Evolutionary conservation across 352 stramenopile genomes (phyloP).

Genomic region (Pythium apleroticum): DNA sequence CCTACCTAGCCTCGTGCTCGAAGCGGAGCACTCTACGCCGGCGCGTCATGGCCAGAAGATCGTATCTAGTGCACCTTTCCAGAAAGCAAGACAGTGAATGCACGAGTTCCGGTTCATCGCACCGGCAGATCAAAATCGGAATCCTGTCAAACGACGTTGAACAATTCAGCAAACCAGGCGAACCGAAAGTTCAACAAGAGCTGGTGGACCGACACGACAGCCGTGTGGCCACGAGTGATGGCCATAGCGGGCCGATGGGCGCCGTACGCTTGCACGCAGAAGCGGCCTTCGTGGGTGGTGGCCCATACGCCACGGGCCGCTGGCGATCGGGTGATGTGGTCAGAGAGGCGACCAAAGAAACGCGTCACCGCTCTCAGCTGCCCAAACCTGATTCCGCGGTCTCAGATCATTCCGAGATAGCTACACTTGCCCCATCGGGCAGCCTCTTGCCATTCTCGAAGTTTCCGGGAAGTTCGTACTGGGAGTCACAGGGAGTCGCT

Average conservation of each 20-base stretch:
- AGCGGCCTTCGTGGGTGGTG: not conserved
- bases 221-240: not conserved
- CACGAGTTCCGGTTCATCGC: not conserved
- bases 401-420: not conserved
- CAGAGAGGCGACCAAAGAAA: not conserved
- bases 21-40: not conserved
- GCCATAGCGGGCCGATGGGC: not conserved
- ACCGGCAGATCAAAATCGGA: not conserved
- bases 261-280: not conserved
- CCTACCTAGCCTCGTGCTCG: too few relatives aligned
- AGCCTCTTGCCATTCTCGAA: too few relatives aligned
- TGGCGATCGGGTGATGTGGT: not conserved
- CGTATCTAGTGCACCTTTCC: not conserved
- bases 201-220: not conserved
- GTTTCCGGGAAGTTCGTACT: too few relatives aligned
- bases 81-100: not conserved
- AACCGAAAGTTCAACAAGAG: not conserved
- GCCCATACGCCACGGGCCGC: not conserved
- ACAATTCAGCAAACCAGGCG: not conserved
- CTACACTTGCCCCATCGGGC: not conserved
- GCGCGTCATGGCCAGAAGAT: not conserved
- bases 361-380: not conserved
- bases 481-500: too few relatives aligned
- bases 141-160: not conserved
- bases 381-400: not conserved